phyloP scores from a whole-genome alignment of 2,329 filamentous ascomycete genomes.

The Didymella exigua region DNA sequence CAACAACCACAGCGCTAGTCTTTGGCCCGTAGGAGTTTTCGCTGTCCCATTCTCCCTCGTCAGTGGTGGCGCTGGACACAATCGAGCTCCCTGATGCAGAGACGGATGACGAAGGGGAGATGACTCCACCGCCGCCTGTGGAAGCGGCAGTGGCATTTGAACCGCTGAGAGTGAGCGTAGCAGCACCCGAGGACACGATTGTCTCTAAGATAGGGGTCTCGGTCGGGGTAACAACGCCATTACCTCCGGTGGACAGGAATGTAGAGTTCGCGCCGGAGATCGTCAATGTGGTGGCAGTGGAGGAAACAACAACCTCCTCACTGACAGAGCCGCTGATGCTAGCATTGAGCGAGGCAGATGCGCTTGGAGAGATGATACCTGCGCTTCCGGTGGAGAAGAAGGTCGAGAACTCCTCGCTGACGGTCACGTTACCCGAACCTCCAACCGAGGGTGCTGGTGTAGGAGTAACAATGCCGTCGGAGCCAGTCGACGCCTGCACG shows the following conservation, averaged over 20 bases:
- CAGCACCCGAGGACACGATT: slow-evolving; percentile 10
- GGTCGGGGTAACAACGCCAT: slow-evolving; percentile 13
- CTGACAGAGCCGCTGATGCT: not conserved
- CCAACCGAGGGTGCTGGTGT: slow-evolving; percentile 10
- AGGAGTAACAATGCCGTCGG: slow-evolving; percentile 20
- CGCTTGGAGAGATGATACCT: slow-evolving; percentile 21
- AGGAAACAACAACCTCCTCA: slow-evolving; percentile 2
- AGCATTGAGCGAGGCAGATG: not conserved
- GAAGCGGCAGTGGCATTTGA: slow-evolving; percentile 16
- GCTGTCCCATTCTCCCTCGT: slow-evolving; percentile 4
- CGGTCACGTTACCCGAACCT: slow-evolving; percentile 16
- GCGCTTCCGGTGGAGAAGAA: slow-evolving; percentile 21
- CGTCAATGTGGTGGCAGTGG: slow-evolving; percentile 7
- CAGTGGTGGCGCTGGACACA: not conserved
- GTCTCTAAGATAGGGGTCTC: slow-evolving; percentile 6
- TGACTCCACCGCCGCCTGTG: slow-evolving; percentile 18
- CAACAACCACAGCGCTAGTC: slow-evolving; percentile 6
- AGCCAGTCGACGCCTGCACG: slow-evolving; percentile 24
- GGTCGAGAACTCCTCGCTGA: slow-evolving; percentile 19
- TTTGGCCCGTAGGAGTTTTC: slow-evolving; percentile 4
- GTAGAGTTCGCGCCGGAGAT: slow-evolving; percentile 14
- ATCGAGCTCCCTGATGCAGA: not conserved
- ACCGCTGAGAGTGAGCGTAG: slow-evolving; percentile 1
- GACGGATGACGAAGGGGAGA: slow-evolving; percentile 3
- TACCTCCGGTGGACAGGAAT: slow-evolving; percentile 16